A percentile compares a stretch with the other conserved stretches of the same genome.
Evolutionary conservation across 192 early-diverging fungal species (phyloP).

Genomic region (Rhizophagus clarus): DNA sequence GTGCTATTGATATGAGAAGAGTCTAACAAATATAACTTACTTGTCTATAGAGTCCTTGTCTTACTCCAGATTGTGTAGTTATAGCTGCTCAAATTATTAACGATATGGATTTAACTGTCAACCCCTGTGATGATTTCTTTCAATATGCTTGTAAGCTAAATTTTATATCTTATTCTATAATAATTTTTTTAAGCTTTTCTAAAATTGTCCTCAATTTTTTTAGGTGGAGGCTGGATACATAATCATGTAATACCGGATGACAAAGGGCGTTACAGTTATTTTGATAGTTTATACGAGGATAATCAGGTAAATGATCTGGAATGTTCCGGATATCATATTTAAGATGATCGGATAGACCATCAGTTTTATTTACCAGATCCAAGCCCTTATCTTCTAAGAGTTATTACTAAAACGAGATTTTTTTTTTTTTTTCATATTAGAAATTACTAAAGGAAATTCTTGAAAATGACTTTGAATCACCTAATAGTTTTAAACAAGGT

Average conservation of each 20-base stretch:
- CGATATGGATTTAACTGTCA: constrained; percentile 53
- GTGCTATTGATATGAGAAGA: too few relatives aligned
- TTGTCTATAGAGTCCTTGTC: constrained; percentile 46
- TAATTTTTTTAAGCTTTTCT: neutral
- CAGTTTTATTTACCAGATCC: too few relatives aligned
- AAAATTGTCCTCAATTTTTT: neutral
- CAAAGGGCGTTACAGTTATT: constrained; percentile 49
- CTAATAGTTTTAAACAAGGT: constrained; percentile 21
- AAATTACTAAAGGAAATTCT: constrained; percentile 51
- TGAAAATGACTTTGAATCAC: constrained; percentile 45
- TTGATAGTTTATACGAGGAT: constrained; percentile 44
- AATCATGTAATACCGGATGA: constrained; percentile 61
- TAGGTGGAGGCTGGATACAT: constrained; percentile 63
- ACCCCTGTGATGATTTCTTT: constrained; percentile 74
- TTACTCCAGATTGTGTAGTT: constrained; percentile 55
- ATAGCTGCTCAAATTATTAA: constrained; percentile 54
- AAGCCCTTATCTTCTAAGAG: too few relatives aligned
- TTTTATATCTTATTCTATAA: neutral
- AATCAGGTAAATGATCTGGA: constrained; percentile 42
- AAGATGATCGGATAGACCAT: too few relatives aligned
- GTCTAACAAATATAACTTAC: neutral
- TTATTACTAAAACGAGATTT: neutral
- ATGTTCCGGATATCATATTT: too few relatives aligned
- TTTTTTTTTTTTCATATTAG: constrained; percentile 31
- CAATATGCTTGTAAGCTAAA: constrained; percentile 57